A percentile compares a stretch with the other conserved stretches of the same genome.
These are phyloP conservation scores for Pyricularia sp. DNA, from an alignment of 2,329 filamentous ascomycete species.

Conservation along the genomic window DNA sequence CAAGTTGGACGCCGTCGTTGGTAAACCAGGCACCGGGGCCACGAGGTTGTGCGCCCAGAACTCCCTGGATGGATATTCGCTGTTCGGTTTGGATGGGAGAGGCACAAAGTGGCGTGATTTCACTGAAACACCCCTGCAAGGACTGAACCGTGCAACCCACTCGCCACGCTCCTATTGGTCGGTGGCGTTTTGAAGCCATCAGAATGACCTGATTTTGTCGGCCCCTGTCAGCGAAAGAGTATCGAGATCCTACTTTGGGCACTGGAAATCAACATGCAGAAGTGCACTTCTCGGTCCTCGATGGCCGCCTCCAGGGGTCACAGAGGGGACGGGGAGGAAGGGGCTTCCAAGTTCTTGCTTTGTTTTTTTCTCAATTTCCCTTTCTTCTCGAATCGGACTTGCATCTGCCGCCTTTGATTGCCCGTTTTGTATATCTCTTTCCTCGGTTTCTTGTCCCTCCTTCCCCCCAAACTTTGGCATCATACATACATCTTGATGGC, in stretches of 20 bases:
- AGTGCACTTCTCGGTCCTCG: background rate
- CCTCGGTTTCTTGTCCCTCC: background rate
- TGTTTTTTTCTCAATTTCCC: background rate
- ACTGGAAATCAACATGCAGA: background rate
- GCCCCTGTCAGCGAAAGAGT: background rate
- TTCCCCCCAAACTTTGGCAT: background rate
- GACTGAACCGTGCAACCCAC: background rate
- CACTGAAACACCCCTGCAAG: slow-evolving; percentile 1
- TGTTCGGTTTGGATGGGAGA: background rate
- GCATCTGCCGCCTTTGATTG: background rate
- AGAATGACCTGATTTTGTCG: slow-evolving; percentile 1
- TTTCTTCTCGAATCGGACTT: background rate
- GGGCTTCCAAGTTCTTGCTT: background rate
- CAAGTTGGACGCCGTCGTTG: background rate
- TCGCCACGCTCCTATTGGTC: background rate
- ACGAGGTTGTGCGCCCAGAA: background rate
- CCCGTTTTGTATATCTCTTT: background rate
- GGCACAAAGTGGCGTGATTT: background rate
- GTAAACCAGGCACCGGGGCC: background rate
- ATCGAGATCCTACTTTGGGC: background rate
- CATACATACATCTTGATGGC: background rate
- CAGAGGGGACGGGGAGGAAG: background rate
- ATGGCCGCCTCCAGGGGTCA: background rate
- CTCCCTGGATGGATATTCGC: background rate
- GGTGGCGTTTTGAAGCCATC: background rate